A percentile compares a stretch with the other conserved stretches of the same genome.
These are phyloP conservation scores for Vitis rotundifolia DNA, from an alignment of 164 flowering plant genomes.

Conservation along the genomic window DNA sequence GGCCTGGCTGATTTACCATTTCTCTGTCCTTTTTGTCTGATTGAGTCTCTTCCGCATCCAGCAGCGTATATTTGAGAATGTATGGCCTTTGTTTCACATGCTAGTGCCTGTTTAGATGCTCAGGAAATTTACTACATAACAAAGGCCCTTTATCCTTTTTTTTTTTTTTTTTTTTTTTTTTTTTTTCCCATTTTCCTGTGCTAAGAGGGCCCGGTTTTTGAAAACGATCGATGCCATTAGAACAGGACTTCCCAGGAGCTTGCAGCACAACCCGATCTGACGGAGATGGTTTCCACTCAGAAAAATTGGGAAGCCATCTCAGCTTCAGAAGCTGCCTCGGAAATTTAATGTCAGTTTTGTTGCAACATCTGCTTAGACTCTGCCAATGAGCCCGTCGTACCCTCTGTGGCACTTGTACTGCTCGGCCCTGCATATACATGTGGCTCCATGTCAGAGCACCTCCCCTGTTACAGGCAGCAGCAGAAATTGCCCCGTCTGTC, in stretches of 20 bases:
- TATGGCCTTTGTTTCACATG: too few relatives aligned
- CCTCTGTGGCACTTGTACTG: conserved; percentile 83
- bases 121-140: too few relatives aligned
- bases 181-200: background rate
- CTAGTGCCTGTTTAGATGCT: too few relatives aligned
- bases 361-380: conserved; percentile 85
- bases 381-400: conserved; percentile 83
- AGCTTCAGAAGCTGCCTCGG: conserved; percentile 20
- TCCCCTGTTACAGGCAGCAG: conserved; percentile 26
- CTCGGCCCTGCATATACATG: conserved; percentile 89
- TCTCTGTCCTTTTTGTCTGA: too few relatives aligned
- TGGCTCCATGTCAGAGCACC: conserved; percentile 58
- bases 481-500: conserved; percentile 72
- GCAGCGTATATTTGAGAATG: too few relatives aligned
- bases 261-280: conserved; percentile 14
- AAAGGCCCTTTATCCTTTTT: too few relatives aligned
- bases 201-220: conserved; percentile 3
- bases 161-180: background rate
- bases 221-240: conserved; percentile 23
- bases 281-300: conserved; percentile 12
- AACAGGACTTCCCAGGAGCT: conserved; percentile 24
- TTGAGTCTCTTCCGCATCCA: too few relatives aligned
- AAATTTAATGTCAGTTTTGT: conserved; percentile 43
- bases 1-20: too few relatives aligned
- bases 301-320: conserved; percentile 35